phyloP scores from a whole-genome alignment of 768 basidiomycete genomes.

The Collybia mongolica region DNA sequence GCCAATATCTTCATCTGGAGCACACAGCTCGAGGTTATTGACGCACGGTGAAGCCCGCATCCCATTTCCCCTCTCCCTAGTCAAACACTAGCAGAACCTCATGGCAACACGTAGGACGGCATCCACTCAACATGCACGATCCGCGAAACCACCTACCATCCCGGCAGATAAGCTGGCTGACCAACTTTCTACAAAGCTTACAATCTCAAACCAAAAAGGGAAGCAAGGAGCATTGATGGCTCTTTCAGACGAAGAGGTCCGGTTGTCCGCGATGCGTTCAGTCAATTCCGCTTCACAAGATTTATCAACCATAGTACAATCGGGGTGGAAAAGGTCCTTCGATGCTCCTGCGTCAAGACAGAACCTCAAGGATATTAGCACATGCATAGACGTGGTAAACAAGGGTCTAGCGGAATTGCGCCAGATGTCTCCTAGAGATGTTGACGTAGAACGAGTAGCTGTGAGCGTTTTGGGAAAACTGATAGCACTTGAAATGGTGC shows the following conservation, averaged over 20 bases:
- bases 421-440: constrained; percentile 36
- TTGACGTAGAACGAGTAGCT: constrained; percentile 76
- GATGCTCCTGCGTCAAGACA: constrained; percentile 21
- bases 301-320: constrained; percentile 49
- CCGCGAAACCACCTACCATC: neutral
- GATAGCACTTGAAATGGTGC: constrained; percentile 66
- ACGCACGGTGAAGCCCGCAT: too few relatives aligned
- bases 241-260: constrained; percentile 32
- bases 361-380: constrained; percentile 29
- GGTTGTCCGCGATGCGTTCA: constrained; percentile 53
- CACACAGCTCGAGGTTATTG: too few relatives aligned
- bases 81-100: too few relatives aligned
- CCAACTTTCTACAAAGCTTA: constrained; percentile 24
- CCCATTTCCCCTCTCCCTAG: too few relatives aligned
- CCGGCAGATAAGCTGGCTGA: constrained; percentile 27
- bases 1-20: too few relatives aligned
- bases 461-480: constrained; percentile 67
- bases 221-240: constrained; percentile 23
- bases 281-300: constrained; percentile 64
- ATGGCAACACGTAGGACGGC: neutral
- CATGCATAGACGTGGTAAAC: constrained; percentile 36
- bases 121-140: neutral
- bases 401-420: constrained; percentile 49
- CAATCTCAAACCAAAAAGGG: constrained; percentile 26
- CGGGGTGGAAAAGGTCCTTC: constrained; percentile 55